Evolutionary conservation across 306 rosid genomes (phyloP), one percentile per base, ranked within the genome.

Genomic region (Inga oerstediana): DNA sequence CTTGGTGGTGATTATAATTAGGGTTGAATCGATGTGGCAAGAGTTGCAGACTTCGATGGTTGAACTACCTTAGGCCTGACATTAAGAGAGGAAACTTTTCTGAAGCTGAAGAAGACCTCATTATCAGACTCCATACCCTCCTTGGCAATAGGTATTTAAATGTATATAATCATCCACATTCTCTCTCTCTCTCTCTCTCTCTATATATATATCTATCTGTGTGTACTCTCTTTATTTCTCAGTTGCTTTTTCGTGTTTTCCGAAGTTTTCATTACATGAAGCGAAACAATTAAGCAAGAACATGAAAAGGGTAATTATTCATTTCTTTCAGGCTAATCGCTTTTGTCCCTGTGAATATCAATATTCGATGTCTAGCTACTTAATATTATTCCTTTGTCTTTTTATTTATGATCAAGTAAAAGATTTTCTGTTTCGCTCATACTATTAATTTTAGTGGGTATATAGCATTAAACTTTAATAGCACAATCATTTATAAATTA

Each of bases 81-180:
- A 82, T 82, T 24, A 82, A 82, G 77, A 82, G 85, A 76, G 85
- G 85, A 39, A 67, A 76, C 77, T 52, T 82, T 7, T 82, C 85
- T 11, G 51, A 14, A 15, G 85, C 76, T 11, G 81, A 82, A 32
- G 85, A 82, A 44, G 85, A 82, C 4, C 85, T 82, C 32, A 82
- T 82, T 19, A 68, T 82, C 34, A 67, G 44, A 20, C 81, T 82
- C 16, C 85, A 82, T 24, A 76, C 56, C 20, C 85, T 76, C n/a
- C 2, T 82, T 3, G 85, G 85, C 0, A 82, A 82, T 46, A 76
- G 85, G 85, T 76, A 43, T 1, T 4, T 19, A 19, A 9, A 17
- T 1, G n/a, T 10, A 20, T 39, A 39, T 6, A 39, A 39, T 39
- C 64, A 54, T n/a, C 19, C 61, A 12, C 17, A 44, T 43, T 43